Evolutionary conservation across 2,329 filamentous ascomycete genomes (phyloP), one percentile per base, ranked within the genome.

Genomic region (Magnaporthiopsis poae): DNA sequence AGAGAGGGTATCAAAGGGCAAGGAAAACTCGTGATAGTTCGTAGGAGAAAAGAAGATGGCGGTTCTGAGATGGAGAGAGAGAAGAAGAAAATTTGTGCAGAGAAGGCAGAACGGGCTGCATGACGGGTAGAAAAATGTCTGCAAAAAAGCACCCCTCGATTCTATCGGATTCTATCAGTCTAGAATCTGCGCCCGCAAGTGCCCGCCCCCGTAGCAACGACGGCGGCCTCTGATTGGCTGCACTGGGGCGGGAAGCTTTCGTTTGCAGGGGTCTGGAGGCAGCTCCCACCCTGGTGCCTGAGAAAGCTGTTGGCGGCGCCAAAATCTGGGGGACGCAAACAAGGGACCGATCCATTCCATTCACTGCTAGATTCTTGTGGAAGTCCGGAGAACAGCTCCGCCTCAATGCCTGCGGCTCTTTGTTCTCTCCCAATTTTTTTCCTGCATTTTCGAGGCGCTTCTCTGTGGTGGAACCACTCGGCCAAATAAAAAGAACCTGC

Each of bases 131-230:
- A 76, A 73, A 69, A 66, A 65, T 56, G 46, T 56, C 46, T 56
- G 46, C 46, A 25, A 56, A 56, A 69, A 69, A 66, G 67, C 70
- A 68, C 68, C 72, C 67, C 64, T 68, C 67, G 69, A 72, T 76
- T 76, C 74, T 68, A 75, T 69, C 71, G 70, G 73, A 72, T 76
- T 76, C 74, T 73, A 76, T 74, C 72, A 68, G 65, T 63, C 70
- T 73, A 71, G 70, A 68, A 69, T 73, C 46, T 56, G 46, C 46
- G 46, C 46, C 46, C 46, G 46, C 46, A 56, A 21, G 46, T 11
- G 46, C 46, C 46, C 46, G 46, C 46, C 46, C 21, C 46, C 46
- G 21, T 56, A 56, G 46, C 46, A 56, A 56, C 46, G 61, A 61
- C 31, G 56, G 18, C n/a, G 7, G 18, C 13, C 12, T 61, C 18